Evolutionary conservation across 352 stramenopile genomes (phyloP), one percentile per base, ranked within the genome.

Genomic region (Globisporangium ultimum): DNA sequence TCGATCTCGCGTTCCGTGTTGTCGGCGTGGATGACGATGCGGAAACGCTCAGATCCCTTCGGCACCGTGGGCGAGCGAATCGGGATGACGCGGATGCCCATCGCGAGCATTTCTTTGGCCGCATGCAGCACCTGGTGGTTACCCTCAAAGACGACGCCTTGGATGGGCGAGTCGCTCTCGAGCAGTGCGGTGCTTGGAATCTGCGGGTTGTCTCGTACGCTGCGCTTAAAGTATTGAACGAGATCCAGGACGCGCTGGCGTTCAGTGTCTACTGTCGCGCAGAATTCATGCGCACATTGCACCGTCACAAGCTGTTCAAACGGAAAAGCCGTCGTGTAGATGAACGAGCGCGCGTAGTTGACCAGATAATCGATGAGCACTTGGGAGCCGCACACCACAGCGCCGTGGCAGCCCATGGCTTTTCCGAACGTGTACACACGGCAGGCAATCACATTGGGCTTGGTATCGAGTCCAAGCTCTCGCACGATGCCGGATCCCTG

Each of bases 261-360:
- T 7, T 64, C 74, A 46, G 54, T 79, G 34, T 80, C 67, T 0
- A 61, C 21, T 17, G 60, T 66, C 15, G 76, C 79, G 65, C 97
- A 93, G 48, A 88, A 89, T 53, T 96, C 78, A 63, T 98, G 97
- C 4, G 87, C 84, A 58, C 88, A 87, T 54, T 87, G 71, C 48
- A 98, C 96, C 2, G 80, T 80, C 21, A 95, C 77, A 51, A 98
- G 79, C 60, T 96, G 91, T 70, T 98, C 86, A 20, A 93, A 80
- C 6, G 96, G 90, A 17, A 98, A 81, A 32, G 95, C 86, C 15
- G 97, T 99, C 21, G 93, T 98, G 80, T 99, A 99, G 61, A 99
- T 95, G 71, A 99, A 97, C 28, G 96, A 97, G 47, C 95, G 80
- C 46, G 91, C 96, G 74, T 99, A 99, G 78, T 99, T 99, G 55